Percentiles rank a stretch among this genome's conserved stretches.
Evolutionary conservation across 148 eudicot genomes (phyloP).

Genomic region (Salicornia ramosissima): DNA sequence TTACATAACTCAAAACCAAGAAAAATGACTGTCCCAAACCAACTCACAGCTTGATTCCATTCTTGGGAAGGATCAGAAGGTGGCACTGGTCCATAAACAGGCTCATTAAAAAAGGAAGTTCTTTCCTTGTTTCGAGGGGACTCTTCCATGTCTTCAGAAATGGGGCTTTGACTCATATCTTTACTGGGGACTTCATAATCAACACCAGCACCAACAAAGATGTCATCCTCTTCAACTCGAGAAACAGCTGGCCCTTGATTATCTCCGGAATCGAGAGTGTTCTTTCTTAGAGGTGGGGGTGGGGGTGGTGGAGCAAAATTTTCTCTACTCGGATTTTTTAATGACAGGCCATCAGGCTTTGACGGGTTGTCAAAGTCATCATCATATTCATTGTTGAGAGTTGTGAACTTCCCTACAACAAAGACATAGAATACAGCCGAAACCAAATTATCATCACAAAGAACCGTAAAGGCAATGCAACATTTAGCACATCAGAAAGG

Average conservation of each 20-base stretch:
- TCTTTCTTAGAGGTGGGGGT: conserved; percentile 66
- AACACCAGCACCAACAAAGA: conserved; percentile 84
- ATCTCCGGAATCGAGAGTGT: conserved; percentile 47
- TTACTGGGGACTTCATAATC: conserved; percentile 73
- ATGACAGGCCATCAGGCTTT: conserved; percentile 39
- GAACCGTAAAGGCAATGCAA: conserved; percentile 6
- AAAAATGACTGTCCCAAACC: neutral
- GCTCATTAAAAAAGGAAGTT: conserved; percentile 57
- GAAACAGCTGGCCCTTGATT: conserved; percentile 55
- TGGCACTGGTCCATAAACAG: conserved; percentile 88
- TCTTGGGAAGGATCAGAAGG: conserved; percentile 73
- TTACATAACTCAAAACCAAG: conserved; percentile 7
- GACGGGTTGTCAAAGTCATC: conserved; percentile 43
- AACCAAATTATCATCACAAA: conserved; percentile 4
- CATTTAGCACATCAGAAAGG: neutral
- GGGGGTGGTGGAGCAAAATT: conserved; percentile 83
- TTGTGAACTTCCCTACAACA: conserved; percentile 51
- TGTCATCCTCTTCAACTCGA: conserved; percentile 80
- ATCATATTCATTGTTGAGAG: conserved; percentile 46
- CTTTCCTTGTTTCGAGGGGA: conserved; percentile 85
- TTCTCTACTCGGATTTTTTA: conserved; percentile 49
- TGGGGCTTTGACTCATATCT: conserved; percentile 89
- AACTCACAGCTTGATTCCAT: conserved; percentile 78
- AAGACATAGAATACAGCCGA: conserved; percentile 5
- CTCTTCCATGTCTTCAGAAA: conserved; percentile 96